Base-by-base conservation (phyloP, 2,329 filamentous ascomycete genomes). In the Colletotrichum falcatum region DNA sequence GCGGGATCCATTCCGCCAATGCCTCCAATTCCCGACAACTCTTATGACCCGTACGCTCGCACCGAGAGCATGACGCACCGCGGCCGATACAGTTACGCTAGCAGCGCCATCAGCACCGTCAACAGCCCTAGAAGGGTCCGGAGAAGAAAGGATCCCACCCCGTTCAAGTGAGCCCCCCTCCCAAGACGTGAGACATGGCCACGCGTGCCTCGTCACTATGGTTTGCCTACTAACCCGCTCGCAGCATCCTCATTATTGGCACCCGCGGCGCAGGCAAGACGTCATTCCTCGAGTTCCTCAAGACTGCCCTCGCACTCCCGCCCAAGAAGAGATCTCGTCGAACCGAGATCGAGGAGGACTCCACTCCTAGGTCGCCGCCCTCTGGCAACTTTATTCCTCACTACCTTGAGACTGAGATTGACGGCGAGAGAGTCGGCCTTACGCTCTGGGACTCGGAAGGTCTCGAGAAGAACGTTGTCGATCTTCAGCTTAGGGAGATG, bases 401-500 rank as follows among this genome's bases (percentile, higher is more conserved):
- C 79, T 98, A 95, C 76, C 85, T 98, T 70, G 96, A 99, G 83
- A 96, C 95, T 2, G 95, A 98, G 79, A 94, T 98, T 69, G 95
- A 98, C 73, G 90, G 90, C 70, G 95, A 99, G 82, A 91, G 95
- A 61, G 89, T 99, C 58, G 96, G 96, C 11, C 83, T 99, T 74
- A 99, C 96, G 0, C 83, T 99, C 39, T 99, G 96, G 96, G 96
- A 99, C 79, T 98, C 96, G 0, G 92, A 96, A 77, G 96, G 96
- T 1, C 83, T 99, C 65, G 95, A 99, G 82, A 97, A 95, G 87
- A 96, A 94, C 76, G 89, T 98, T 44, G 94, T 98, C 61, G 96
- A 98, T 80, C 88, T 98, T 74, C 96, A 99, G 81, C 86, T 99
- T 74, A 90, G 95, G 72, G 94, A 97, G 79, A 95, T 98, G 85